Percentiles rank a stretch among this genome's conserved stretches.
Evolutionary conservation across 192 early-diverging fungal species (phyloP).

Genomic region (Geranomyces michiganensis): DNA sequence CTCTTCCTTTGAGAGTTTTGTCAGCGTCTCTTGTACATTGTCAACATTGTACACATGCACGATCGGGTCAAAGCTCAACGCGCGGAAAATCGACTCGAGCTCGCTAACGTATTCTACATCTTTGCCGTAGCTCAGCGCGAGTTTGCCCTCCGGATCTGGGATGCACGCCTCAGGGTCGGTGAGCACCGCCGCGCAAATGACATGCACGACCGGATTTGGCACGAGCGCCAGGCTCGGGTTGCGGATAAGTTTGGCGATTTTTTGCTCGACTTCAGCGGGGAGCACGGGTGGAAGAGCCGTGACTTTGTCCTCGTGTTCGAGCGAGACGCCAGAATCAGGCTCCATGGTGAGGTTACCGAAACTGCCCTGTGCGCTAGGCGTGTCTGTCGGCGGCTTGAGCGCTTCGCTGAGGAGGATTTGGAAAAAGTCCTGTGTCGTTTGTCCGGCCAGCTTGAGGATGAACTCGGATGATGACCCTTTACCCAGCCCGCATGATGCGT

Average conservation of each 20-base stretch:
- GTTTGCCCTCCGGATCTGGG: constrained; percentile 41
- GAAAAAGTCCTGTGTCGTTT: constrained; percentile 48
- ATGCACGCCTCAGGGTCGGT: constrained; percentile 30
- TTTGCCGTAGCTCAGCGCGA: constrained; percentile 36
- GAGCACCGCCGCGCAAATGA: constrained; percentile 35
- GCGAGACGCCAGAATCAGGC: constrained; percentile 15
- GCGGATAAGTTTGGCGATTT: constrained; percentile 36
- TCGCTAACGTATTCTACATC: constrained; percentile 43
- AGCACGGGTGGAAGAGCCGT: constrained; percentile 14
- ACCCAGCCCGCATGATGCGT: constrained; percentile 43
- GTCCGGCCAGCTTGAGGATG: constrained; percentile 44
- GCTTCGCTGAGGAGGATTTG: constrained; percentile 37
- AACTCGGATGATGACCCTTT: constrained; percentile 44
- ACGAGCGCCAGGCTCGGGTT: constrained; percentile 38
- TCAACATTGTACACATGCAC: constrained; percentile 45
- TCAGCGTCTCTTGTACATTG: constrained; percentile 33
- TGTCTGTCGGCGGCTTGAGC: constrained; percentile 19
- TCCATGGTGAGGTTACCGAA: constrained; percentile 27
- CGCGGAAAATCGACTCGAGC: constrained; percentile 43
- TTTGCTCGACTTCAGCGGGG: constrained; percentile 32
- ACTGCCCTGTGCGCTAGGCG: background rate
- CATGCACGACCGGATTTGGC: constrained; percentile 42
- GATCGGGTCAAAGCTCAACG: constrained; percentile 39
- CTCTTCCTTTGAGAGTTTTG: constrained; percentile 26
- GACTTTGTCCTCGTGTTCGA: constrained; percentile 20